Base-by-base conservation (phyloP, 2,329 filamentous ascomycete genomes). In the Myriosclerotinia curreyana region DNA sequence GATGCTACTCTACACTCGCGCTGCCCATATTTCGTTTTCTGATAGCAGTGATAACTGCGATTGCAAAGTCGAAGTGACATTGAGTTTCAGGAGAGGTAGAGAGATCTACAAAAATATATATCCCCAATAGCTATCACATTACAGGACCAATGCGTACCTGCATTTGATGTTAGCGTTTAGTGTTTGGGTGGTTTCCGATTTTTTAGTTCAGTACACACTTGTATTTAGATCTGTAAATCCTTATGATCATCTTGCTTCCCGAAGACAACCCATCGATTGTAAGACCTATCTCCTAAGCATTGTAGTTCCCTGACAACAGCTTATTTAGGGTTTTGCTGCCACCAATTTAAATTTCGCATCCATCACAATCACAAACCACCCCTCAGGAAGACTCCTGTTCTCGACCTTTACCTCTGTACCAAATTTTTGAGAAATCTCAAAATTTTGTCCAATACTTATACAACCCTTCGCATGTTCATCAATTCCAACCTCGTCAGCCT, bases 301-400 rank as follows among this genome's bases (percentile, higher is more conserved):
- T n/a, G n/a, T n/a, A n/a, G n/a, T n/a, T n/a, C n/a, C n/a, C n/a
- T n/a, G n/a, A n/a, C n/a, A n/a, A n/a, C 38, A 60, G n/a, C 46
- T n/a, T 60, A 50, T 49, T 42, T 42, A 44, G 40, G 2, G 14
- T 17, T 44, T 44, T 15, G 17, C 20, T 17, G 40, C 17, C 31
- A 44, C 44, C 38, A 62, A 62, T 62, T 53, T 62, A 14, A 62
- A 62, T 6, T 25, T n/a, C 28, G 49, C 17, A 31, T 62, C 25
- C 20, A 44, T 53, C 34, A 62, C 59, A 11, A 44, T 36, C 28
- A 62, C 49, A 51, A 8, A 14, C 8, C 28, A 22, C 59, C 59
- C 59, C 20, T 17, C 25, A 53, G 20, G 36, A 62, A 62, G 59
- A 42, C 22, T 15, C 12, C 25, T 42, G 44, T 62, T 25, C 31